phyloP scores from a whole-genome alignment of 2,329 filamentous ascomycete species.

The Apiospora saccharicola region DNA sequence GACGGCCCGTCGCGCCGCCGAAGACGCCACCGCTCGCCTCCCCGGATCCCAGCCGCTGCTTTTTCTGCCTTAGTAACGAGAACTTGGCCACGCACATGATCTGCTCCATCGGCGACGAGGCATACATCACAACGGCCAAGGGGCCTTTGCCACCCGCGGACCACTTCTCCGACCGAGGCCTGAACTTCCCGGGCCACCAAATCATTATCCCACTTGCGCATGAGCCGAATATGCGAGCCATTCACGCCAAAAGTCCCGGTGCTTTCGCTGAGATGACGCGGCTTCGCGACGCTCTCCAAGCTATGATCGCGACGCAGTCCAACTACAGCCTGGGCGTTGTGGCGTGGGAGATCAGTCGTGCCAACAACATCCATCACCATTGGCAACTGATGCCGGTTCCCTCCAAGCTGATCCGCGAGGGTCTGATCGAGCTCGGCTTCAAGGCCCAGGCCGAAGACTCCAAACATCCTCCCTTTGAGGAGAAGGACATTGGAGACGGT shows the following conservation, averaged over 20 bases:
- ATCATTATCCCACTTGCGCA: constrained; percentile 91
- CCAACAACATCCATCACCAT: constrained; percentile 83
- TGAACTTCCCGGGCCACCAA: constrained; percentile 84
- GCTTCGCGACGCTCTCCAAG: constrained; percentile 79
- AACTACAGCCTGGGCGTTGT: constrained; percentile 76
- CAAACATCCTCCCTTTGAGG: constrained; percentile 59
- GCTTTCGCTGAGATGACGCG: constrained; percentile 83
- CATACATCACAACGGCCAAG: constrained; percentile 91
- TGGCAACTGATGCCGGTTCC: constrained; percentile 92
- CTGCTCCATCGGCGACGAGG: constrained; percentile 84
- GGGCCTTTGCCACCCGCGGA: constrained; percentile 79
- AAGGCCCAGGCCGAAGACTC: constrained; percentile 85
- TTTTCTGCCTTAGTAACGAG: constrained; percentile 93
- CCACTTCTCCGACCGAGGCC: constrained; percentile 69
- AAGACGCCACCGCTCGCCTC: constrained; percentile 58
- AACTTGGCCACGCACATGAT: constrained; percentile 87
- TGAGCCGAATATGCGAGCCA: constrained; percentile 74
- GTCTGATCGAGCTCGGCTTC: constrained; percentile 87
- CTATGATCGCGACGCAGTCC: constrained; percentile 71
- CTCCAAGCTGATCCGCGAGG: constrained; percentile 69
- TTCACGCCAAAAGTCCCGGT: constrained; percentile 61
- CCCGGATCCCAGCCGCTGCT: constrained; percentile 82
- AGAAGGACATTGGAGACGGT: constrained; percentile 57
- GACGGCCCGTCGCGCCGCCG: constrained; percentile 52
- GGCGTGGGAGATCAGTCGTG: constrained; percentile 90